phyloP scores from a whole-genome alignment of 768 basidiomycete species.

The Russula vinacea region DNA sequence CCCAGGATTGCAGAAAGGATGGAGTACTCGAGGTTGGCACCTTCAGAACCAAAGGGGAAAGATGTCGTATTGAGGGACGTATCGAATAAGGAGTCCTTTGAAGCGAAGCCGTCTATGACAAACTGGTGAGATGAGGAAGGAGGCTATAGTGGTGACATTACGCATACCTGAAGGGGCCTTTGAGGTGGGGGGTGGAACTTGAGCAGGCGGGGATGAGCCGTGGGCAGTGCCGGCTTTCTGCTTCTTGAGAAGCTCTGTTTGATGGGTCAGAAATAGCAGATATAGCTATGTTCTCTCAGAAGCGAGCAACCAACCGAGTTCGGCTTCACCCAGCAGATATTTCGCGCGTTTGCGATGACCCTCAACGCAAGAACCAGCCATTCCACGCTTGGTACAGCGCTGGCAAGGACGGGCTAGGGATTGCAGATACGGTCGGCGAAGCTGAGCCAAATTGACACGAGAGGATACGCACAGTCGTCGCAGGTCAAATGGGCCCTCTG shows the following conservation, averaged over 20 bases:
- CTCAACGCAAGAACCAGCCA: constrained; percentile 84
- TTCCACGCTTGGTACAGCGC: constrained; percentile 91
- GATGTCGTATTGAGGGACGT: constrained; percentile 53
- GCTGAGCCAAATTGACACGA: constrained; percentile 9
- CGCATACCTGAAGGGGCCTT: constrained; percentile 6
- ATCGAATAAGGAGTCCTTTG: constrained; percentile 59
- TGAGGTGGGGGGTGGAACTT: constrained; percentile 19
- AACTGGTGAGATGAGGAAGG: constrained; percentile 2
- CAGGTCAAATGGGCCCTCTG: constrained; percentile 99
- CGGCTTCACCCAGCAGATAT: constrained; percentile 91
- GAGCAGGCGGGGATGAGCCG: constrained; percentile 12
- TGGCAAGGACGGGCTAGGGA: constrained; percentile 87
- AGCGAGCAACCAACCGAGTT: constrained; percentile 61
- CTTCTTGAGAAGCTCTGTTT: constrained; percentile 25
- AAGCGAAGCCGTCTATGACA: constrained; percentile 38
- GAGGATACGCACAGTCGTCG: constrained; percentile 76
- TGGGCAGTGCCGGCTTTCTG: constrained; percentile 14
- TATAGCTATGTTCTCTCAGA: constrained; percentile 26
- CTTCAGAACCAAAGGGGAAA: constrained; percentile 77
- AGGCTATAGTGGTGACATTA: background rate
- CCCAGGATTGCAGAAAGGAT: constrained; percentile 91
- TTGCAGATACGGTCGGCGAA: constrained; percentile 20
- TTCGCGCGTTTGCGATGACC: constrained; percentile 98
- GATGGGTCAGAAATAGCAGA: background rate
- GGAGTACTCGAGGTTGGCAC: constrained; percentile 91